Evolutionary conservation across 1,284 basidiomycete genomes (phyloP).

Genomic region (Phellopilus nigrolimitatus): DNA sequence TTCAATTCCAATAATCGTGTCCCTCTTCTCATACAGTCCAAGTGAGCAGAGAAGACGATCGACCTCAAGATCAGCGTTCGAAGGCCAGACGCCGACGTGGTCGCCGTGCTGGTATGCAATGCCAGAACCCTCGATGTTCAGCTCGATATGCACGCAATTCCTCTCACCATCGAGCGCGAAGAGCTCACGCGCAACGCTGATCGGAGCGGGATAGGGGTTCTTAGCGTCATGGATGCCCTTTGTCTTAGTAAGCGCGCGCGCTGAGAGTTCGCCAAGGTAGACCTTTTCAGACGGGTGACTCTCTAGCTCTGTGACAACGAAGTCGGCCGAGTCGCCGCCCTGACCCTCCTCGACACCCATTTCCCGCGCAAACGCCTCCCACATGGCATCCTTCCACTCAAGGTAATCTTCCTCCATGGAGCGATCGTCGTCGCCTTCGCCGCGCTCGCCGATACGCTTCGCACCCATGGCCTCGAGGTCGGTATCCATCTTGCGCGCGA

Average conservation of each 20-base stretch:
- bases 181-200: constrained; percentile 76
- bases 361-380: constrained; percentile 77
- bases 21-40: constrained; percentile 75
- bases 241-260: constrained; percentile 84
- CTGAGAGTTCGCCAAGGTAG: constrained; percentile 87
- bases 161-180: constrained; percentile 75
- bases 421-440: constrained; percentile 98
- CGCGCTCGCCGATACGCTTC: constrained; percentile 82
- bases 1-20: constrained; percentile 85
- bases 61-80: constrained; percentile 90
- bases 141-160: constrained; percentile 94
- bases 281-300: constrained; percentile 79
- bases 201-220: constrained; percentile 91
- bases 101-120: constrained; percentile 99
- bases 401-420: constrained; percentile 99
- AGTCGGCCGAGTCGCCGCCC: constrained; percentile 94
- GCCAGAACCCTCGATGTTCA: constrained; percentile 91
- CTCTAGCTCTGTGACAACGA: constrained; percentile 80
- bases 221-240: constrained; percentile 95
- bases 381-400: constrained; percentile 99
- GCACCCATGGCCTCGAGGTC: constrained; percentile 80
- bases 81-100: constrained; percentile 96
- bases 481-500: constrained; percentile 78
- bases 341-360: constrained; percentile 94
- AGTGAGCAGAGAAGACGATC: constrained; percentile 84